Evolutionary conservation across 2,329 filamentous ascomycete species (phyloP).

Genomic region (Cladosporium phlei): DNA sequence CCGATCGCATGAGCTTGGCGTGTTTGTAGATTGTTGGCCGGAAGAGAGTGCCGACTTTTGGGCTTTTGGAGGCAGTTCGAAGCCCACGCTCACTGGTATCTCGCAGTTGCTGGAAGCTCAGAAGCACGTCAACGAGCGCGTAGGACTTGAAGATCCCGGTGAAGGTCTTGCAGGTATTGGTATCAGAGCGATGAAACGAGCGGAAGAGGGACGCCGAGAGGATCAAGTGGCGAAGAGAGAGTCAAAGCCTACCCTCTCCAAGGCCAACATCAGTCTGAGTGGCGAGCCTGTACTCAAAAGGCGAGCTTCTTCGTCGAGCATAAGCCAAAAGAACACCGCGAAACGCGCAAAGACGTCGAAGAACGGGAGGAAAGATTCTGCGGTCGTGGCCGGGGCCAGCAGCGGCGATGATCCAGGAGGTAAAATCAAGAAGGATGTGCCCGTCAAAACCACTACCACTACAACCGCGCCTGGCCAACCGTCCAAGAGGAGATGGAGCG

Average conservation of each 20-base stretch:
- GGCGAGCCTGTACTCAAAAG: slow-evolving; percentile 34
- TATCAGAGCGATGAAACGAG: slow-evolving; percentile 24
- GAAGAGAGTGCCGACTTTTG: slow-evolving; percentile 57
- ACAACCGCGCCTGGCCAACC: neutral
- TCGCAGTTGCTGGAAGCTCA: slow-evolving; percentile 55
- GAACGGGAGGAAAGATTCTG: no score
- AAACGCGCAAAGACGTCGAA: slow-evolving; percentile 1
- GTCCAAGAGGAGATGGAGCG: slow-evolving; percentile 9
- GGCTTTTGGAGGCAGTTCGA: slow-evolving; percentile 51
- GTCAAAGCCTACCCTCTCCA: slow-evolving; percentile 25
- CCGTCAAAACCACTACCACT: neutral
- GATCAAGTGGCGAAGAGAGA: slow-evolving; percentile 10
- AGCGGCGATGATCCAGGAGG: no score
- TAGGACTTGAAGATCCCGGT: slow-evolving; percentile 24
- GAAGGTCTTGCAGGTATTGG: slow-evolving; percentile 30
- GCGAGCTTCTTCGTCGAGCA: slow-evolving; percentile 8
- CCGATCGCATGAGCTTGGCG: slow-evolving; percentile 68
- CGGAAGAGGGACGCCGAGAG: slow-evolving; percentile 20
- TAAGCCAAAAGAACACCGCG: neutral
- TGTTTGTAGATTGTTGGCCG: slow-evolving; percentile 67
- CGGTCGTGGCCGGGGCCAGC: no score
- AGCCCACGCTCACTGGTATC: slow-evolving; percentile 53
- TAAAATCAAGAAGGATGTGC: neutral
- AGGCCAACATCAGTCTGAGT: slow-evolving; percentile 37
- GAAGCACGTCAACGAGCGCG: slow-evolving; percentile 44